Conservation (phyloP, 140 eudicot genomes). For the Senecio squalidus region DNA sequence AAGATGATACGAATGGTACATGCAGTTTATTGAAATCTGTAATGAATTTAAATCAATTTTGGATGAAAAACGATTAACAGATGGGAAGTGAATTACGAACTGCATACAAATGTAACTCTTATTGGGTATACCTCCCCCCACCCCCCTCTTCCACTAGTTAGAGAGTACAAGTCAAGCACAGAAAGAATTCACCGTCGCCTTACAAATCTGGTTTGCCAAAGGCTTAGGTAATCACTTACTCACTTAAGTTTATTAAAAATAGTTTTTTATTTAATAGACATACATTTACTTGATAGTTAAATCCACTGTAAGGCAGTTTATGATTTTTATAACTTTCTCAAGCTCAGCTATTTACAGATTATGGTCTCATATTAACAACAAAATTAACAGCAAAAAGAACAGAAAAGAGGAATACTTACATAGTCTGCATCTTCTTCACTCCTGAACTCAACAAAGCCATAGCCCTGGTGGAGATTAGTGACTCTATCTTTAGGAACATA, state of each 20-base stretch:
- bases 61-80: neutral
- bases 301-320: neutral
- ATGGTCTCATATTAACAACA: neutral
- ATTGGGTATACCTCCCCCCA: neutral
- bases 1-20: neutral
- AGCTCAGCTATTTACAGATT: slow-evolving; percentile 1
- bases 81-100: neutral
- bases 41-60: neutral
- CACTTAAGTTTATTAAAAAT: too few relatives aligned
- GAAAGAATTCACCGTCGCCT: too few relatives aligned
- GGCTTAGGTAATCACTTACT: too few relatives aligned
- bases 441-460: slow-evolving; percentile 96
- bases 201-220: too few relatives aligned
- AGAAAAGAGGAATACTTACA: slow-evolving; percentile 43
- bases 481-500: slow-evolving; percentile 99
- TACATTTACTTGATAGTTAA: neutral
- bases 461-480: slow-evolving; percentile 96
- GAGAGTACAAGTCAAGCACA: too few relatives aligned
- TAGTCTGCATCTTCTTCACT: slow-evolving; percentile 99
- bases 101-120: neutral
- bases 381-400: neutral
- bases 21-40: neutral
- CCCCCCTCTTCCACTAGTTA: neutral
- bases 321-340: neutral
- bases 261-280: too few relatives aligned